Percentiles rank a stretch among this genome's conserved stretches.
These are phyloP conservation scores for Cadophora sp. DNA, from an alignment of 2,329 filamentous ascomycete genomes.

Conservation along the genomic window DNA sequence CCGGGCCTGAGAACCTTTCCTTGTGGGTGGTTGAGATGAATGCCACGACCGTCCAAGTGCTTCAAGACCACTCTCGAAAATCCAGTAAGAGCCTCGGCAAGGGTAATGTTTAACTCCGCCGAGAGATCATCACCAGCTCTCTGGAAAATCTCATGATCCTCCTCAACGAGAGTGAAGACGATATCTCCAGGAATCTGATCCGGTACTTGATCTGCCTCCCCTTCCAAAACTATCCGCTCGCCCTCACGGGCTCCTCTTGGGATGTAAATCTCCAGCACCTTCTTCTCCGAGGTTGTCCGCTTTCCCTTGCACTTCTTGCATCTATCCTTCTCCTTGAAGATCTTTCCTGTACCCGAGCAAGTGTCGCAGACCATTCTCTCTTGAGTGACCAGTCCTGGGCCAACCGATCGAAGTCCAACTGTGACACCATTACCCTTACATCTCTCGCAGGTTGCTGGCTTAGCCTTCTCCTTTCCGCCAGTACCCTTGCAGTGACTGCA, in stretches of 20 bases:
- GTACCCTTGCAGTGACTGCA: conserved; percentile 87
- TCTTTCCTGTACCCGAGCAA: conserved; percentile 83
- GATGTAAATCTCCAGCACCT: conserved; percentile 96
- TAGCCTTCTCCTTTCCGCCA: conserved; percentile 91
- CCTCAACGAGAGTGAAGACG: conserved; percentile 85
- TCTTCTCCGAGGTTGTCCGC: conserved; percentile 84
- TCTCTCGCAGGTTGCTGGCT: conserved; percentile 79
- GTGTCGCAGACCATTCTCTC: conserved; percentile 80
- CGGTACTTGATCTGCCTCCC: conserved; percentile 91
- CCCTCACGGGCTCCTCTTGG: conserved; percentile 85
- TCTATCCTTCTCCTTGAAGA: conserved; percentile 94
- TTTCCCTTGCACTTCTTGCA: conserved; percentile 99
- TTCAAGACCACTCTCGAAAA: conserved; percentile 91
- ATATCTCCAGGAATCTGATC: conserved; percentile 92
- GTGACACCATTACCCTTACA: conserved; percentile 83
- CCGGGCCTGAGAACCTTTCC: conserved; percentile 84
- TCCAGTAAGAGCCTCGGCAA: conserved; percentile 84
- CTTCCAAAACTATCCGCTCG: conserved; percentile 87
- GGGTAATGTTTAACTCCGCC: conserved; percentile 79
- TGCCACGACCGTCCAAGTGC: conserved; percentile 92
- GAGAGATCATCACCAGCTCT: conserved; percentile 85
- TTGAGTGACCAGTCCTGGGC: conserved; percentile 84
- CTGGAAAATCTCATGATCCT: conserved; percentile 80
- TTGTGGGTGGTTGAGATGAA: conserved; percentile 78
- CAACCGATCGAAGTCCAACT: conserved; percentile 81